These are phyloP conservation scores for Dionaea muscipula DNA, from an alignment of 179 eudicot species.

Conservation along the genomic window DNA sequence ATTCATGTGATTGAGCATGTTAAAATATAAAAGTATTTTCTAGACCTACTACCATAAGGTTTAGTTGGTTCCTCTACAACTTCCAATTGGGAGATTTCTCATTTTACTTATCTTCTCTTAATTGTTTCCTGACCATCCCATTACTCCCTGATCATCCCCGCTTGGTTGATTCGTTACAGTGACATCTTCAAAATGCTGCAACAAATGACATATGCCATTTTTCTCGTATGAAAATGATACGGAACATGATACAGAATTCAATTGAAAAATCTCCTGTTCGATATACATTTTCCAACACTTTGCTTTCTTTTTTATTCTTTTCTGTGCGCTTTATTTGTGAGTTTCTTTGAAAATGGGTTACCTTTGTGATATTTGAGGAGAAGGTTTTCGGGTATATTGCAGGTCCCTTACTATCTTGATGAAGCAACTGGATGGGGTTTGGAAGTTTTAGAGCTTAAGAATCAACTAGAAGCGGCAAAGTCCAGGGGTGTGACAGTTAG, in stretches of 20 bases:
- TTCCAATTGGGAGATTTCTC: too few species aligned
- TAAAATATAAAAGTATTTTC: too few species aligned
- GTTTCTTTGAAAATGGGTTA: not conserved
- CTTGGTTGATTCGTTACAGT: too few species aligned
- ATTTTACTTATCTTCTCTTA: too few species aligned
- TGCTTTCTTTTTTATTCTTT: not conserved
- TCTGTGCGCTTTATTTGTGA: not conserved
- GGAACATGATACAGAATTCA: not conserved
- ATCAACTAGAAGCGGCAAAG: conserved; percentile 64
- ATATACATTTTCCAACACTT: not conserved
- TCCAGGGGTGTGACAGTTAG: conserved; percentile 65
- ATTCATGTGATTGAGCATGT: too few species aligned
- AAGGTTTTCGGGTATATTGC: not conserved
- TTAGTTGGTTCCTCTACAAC: too few species aligned
- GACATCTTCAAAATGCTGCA: too few species aligned
- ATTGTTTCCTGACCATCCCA: not conserved
- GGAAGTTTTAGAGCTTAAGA: conserved; percentile 70
- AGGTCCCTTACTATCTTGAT: conserved; percentile 94
- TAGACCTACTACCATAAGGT: too few species aligned
- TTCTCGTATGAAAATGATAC: not conserved
- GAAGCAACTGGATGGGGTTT: conserved; percentile 95
- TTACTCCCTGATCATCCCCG: too few species aligned
- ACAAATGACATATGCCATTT: too few species aligned
- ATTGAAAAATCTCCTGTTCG: too few species aligned
- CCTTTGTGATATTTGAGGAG: not conserved